A percentile compares a stretch with the other conserved stretches of the same genome.
Evolutionary conservation across 495 filamentous ascomycete genomes (phyloP).

Genomic region (Trichoderma virens): DNA sequence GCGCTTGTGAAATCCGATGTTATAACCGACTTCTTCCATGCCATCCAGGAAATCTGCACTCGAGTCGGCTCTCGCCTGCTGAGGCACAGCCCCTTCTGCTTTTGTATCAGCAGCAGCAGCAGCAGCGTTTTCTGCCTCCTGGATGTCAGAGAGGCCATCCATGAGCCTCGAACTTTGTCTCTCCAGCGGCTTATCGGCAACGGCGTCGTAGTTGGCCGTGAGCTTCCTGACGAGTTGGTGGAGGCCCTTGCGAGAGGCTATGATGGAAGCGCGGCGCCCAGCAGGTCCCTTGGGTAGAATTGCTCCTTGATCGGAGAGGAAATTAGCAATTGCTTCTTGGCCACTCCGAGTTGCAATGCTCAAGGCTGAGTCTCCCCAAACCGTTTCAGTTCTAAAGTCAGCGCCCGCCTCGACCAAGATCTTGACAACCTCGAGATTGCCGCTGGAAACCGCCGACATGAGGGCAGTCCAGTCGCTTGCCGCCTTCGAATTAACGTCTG

Average conservation of each 20-base stretch:
- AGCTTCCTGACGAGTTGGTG: not conserved
- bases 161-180: not conserved
- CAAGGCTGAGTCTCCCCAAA: slow-evolving; percentile 1
- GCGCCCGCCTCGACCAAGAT: slow-evolving; percentile 13
- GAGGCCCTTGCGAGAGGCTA: not conserved
- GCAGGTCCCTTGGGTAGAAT: not conserved
- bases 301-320: not conserved
- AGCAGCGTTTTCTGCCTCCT: not conserved
- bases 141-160: not conserved
- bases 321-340: not conserved
- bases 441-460: slow-evolving; percentile 9
- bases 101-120: not conserved
- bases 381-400: not conserved
- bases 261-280: not conserved
- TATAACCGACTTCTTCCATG: slow-evolving; percentile 14
- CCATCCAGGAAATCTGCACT: not conserved
- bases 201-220: not conserved
- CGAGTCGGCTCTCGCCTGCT: not conserved
- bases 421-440: slow-evolving; percentile 12
- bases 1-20: slow-evolving; percentile 73
- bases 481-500: not conserved
- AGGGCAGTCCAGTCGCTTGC: not conserved
- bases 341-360: not conserved
- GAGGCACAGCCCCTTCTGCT: not conserved
- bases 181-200: not conserved